Evolutionary conservation across 495 filamentous ascomycete species (phyloP).

Genomic region (Corynascus novoguineensis): DNA sequence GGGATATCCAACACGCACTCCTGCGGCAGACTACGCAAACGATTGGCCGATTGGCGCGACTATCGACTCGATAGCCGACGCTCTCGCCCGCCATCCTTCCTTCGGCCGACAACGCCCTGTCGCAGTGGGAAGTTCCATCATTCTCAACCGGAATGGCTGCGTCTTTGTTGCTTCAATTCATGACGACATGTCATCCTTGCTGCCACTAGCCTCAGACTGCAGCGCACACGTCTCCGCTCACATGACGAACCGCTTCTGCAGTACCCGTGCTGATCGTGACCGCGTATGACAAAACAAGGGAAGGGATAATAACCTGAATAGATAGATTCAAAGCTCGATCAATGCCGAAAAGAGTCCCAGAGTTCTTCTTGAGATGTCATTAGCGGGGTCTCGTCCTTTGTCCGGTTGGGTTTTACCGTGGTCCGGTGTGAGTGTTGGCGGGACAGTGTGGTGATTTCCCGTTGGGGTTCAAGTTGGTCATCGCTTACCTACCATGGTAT

Average conservation of each 20-base stretch:
- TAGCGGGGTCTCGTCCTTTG: not conserved
- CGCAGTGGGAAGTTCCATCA: constrained; percentile 1
- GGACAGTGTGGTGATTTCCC: too few species aligned
- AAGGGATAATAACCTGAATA: not conserved
- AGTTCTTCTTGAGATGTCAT: not conserved
- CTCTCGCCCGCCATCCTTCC: constrained; percentile 1
- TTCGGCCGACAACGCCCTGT: not conserved
- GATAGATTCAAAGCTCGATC: not conserved
- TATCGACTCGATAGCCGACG: constrained; percentile 7
- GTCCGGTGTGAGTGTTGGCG: not conserved
- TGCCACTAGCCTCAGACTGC: not conserved
- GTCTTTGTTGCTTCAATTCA: not conserved
- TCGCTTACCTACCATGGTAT: not conserved
- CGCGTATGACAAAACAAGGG: too few species aligned
- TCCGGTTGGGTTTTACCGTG: not conserved
- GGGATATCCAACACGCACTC: not conserved
- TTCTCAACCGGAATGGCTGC: not conserved
- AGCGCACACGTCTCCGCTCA: not conserved
- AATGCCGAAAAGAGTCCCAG: not conserved
- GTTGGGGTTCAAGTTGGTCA: too few species aligned
- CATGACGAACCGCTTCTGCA: constrained; percentile 8
- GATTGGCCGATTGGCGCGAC: constrained; percentile 19
- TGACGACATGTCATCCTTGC: not conserved
- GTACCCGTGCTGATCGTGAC: not conserved
- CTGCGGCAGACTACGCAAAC: constrained; percentile 11